Evolutionary conservation across 75 land plant species (phyloP).

Genomic region (Cryptomeria japonica): DNA sequence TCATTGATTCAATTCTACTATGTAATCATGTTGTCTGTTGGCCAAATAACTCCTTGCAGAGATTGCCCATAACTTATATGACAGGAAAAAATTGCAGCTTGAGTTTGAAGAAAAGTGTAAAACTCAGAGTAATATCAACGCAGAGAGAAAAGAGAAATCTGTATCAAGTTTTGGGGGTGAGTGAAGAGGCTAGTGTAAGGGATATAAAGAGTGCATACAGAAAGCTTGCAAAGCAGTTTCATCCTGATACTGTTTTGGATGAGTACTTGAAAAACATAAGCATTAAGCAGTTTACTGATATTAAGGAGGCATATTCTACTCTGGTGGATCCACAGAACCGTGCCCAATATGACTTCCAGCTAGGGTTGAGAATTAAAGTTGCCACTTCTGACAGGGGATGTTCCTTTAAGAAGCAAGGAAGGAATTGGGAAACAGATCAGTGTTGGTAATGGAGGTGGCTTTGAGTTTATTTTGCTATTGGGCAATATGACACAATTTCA

Average conservation of each 20-base stretch:
- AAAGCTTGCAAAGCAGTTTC: not conserved
- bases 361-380: not conserved
- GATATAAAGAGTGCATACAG: not conserved
- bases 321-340: not conserved
- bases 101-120: too few relatives aligned
- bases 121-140: too few relatives aligned
- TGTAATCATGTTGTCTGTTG: too few relatives aligned
- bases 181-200: not conserved
- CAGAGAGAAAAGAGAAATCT: not conserved
- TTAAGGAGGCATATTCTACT: not conserved
- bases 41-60: too few relatives aligned
- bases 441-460: not conserved
- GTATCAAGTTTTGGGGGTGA: not conserved
- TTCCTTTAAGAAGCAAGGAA: not conserved
- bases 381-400: not conserved
- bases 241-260: not conserved
- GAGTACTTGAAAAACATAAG: not conserved
- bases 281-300: not conserved
- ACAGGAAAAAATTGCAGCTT: too few relatives aligned
- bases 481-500: too few relatives aligned
- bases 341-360: not conserved
- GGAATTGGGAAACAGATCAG: constrained; percentile 1
- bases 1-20: too few relatives aligned
- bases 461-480: too few relatives aligned
- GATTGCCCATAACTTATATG: too few relatives aligned